Evolutionary conservation across 2,329 filamentous ascomycete genomes (phyloP), one percentile per base, ranked within the genome.

Genomic region (Calonectria hawksworthii): DNA sequence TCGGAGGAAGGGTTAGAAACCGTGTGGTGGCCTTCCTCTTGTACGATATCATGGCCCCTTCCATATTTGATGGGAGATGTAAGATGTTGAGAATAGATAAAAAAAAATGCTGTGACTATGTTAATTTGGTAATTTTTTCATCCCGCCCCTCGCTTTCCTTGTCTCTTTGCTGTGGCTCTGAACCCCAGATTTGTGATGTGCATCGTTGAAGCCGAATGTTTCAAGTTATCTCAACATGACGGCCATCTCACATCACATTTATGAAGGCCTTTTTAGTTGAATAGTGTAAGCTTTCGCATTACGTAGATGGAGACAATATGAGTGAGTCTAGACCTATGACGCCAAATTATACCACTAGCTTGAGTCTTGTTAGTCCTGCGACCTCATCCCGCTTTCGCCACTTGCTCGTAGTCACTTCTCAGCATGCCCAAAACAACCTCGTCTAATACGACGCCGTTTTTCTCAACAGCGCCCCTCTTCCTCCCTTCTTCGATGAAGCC

Each of bases 401-500:
- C 32, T 28, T 63, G 69, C 52, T 78, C 56, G 36, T 80, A 38
- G n/a, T 88, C 86, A 9, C 81, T 79, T 71, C 86, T 84, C 63
- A 87, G 69, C 36, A 90, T 75, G 0, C 86, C 84, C 73, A 83
- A 87, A 9, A 86, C 41, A 9, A 81, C 21, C 21, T 86, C 76
- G 74, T 88, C 88, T 61, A 85, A 73, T 9, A 86, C 65, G 68
- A 77, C 71, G 0, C 87, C 88, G 38, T 84, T 67, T 81, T 90
- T 91, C 74, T 83, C 83, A 11, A 83, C 77, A 0, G 87, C 85
- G 47, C 83, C 83, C 72, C 88, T 84, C 78, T 83, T 83, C 36
- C 82, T 79, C 0, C 89, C 89, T 79, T 91, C 89, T 21, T 81
- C 77, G 38, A 82, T 76, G 56, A 86, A 90, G 1, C 88, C 88